Evolutionary conservation across 495 filamentous ascomycete genomes (phyloP), one percentile per base, ranked within the genome.

Genomic region (Saxispiralis lemnorum): DNA sequence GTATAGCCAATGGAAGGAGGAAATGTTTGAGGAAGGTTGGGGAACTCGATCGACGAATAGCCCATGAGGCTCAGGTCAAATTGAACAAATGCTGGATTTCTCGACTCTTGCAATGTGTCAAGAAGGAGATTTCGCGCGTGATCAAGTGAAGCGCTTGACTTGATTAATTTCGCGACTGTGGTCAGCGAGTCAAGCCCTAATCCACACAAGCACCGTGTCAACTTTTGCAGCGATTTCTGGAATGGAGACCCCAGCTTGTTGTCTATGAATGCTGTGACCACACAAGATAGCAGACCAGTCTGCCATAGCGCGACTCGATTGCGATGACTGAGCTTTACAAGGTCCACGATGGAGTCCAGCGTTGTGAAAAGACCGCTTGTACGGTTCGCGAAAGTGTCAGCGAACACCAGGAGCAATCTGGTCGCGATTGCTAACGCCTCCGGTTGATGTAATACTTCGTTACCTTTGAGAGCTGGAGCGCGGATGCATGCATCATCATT

Each of bases 1-100:
- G 85, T 93, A 62, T 94, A 97, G 13, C 89, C 89, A 31, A 68
- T 61, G 18, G 74, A 72, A 12, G 81, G 79, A 6, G 92, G 89
- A 53, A 97, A 97, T 13, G 76, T 62, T 19, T 81, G 74, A 10
- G 82, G 83, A 35, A 96, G 63, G 11, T 75, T 84, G 14, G 84
- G 75, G 19, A 95, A 67, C 53, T 96, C 89, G 52, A 95, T 70
- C 0, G 89, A 93, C 11, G 80, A 77, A 60, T 78, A 92, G 6
- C 89, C 89, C 62, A 89, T 68, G 17, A 81, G 63, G 3, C 83
- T 89, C 39, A 96, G 66, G 63, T 97, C 89, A 60, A 97, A 96
- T 53, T 95, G 83, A 54, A 97, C 78, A 52, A 81, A 83, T 2
- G 87, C 71, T 24, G 89, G 84, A 15, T 71, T 69, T 44, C 76